These are phyloP conservation scores for Fusarium abutilonis DNA, from an alignment of 2,329 filamentous ascomycete genomes.

Conservation along the genomic window DNA sequence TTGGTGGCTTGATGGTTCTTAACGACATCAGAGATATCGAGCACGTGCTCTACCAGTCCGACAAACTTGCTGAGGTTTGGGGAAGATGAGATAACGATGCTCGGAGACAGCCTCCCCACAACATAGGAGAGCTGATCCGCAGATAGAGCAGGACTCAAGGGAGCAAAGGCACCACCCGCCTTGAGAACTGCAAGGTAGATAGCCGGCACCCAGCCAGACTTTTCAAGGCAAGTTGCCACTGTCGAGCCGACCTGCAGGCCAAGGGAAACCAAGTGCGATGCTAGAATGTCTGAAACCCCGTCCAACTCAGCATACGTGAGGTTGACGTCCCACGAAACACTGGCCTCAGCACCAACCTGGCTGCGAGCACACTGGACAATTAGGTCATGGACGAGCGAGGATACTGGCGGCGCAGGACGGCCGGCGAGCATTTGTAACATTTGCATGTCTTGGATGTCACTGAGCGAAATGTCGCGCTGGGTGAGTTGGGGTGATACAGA, in stretches of 20 bases:
- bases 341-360: conserved; percentile 7
- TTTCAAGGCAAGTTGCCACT: conserved; percentile 16
- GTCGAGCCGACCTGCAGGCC: conserved; percentile 13
- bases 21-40: background rate
- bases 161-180: conserved; percentile 19
- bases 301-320: conserved; percentile 16
- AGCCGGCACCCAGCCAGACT: conserved; percentile 23
- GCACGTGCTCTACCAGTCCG: background rate
- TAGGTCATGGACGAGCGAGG: conserved; percentile 1
- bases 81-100: conserved; percentile 1
- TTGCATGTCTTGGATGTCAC: background rate
- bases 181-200: conserved; percentile 21
- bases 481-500: background rate
- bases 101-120: conserved; percentile 1
- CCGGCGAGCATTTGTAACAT: conserved; percentile 6
- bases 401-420: background rate
- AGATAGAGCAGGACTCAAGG: conserved; percentile 4
- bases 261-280: conserved; percentile 9
- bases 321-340: conserved; percentile 7
- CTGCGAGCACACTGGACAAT: conserved; percentile 3
- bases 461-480: background rate
- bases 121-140: background rate
- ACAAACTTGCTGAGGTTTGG: background rate
- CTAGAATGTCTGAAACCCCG: conserved; percentile 3
- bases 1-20: background rate